Base-by-base conservation (phyloP, 345 rosid genomes). In the Fremontodendron californicum region DNA sequence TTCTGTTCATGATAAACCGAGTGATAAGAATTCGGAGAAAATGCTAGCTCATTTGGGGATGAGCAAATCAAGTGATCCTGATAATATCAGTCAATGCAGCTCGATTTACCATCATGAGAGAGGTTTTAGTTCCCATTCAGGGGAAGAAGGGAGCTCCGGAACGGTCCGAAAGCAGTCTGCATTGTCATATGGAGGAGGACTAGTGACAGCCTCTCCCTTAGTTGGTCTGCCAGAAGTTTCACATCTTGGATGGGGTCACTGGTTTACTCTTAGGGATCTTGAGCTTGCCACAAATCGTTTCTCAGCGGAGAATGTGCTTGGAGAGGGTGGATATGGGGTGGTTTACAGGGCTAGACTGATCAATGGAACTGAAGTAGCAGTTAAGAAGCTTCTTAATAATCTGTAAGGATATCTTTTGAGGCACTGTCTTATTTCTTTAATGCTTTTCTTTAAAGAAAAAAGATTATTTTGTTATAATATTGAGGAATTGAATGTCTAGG, bases 241-340 rank as follows among this genome's bases (percentile, higher is more conserved):
- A 0, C 99, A 90, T 78, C 98, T 95, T 83, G 99, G 99, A 48
- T 95, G 99, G 99, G 99, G 99, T 54, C 98, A 94, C 73, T 94
- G 98, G 97, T 94, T 94, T 82, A 94, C 98, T 75, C 98, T 93
- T 48, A 85, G 98, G 83, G 98, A 94, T 84, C 97, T 94, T 75
- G 87, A 94, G 97, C 98, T n/a, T n/a, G n/a, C n/a, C 0, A 93
- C 99, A 12, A 85, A 85, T 74, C 91, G 87, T 65, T 95, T 95
- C 81, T 78, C 92, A 13, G 81, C 90, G 0, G 94, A 89, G 77
- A 92, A 95, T 88, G 91, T 95, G 61, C 81, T 83, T n/a, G n/a
- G n/a, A n/a, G n/a, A n/a, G n/a, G n/a, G n/a, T n/a, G n/a, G n/a
- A n/a, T n/a, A n/a, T n/a, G 99, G 99, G 77, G 88, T 95, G 77